phyloP scores from a whole-genome alignment of 192 early-diverging fungal species.

The Mortierella claussenii region DNA sequence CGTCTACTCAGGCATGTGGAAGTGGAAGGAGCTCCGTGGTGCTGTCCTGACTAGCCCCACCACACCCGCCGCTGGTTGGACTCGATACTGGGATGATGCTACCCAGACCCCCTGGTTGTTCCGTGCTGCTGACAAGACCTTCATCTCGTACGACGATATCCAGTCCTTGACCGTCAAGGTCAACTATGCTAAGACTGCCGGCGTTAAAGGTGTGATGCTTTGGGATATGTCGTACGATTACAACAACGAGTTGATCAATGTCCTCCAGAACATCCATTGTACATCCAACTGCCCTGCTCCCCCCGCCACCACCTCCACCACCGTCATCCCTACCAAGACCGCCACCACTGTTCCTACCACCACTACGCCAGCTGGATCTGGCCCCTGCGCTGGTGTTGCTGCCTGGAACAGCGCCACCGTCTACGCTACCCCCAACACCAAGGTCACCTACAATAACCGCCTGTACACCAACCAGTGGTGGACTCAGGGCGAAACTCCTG shows the following conservation, averaged over 20 bases:
- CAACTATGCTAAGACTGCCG: conserved; percentile 57
- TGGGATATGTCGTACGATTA: conserved; percentile 62
- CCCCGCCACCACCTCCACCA: conserved; percentile 8
- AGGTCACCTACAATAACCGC: conserved; percentile 43
- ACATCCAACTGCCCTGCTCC: conserved; percentile 47
- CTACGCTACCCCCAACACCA: conserved; percentile 31
- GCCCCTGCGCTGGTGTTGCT: conserved; percentile 34
- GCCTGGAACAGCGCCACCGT: conserved; percentile 26
- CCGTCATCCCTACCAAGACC: conserved; percentile 5
- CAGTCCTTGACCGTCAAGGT: conserved; percentile 72
- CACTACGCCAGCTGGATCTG: conserved; percentile 4
- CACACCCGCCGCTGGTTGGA: conserved; percentile 72
- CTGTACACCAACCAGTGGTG: conserved; percentile 51
- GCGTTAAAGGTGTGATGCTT: conserved; percentile 74
- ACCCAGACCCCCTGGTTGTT: conserved; percentile 84
- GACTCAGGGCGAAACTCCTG: conserved; percentile 44
- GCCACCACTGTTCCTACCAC: conserved; percentile 2
- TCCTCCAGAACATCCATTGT: conserved; percentile 50
- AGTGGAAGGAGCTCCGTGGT: conserved; percentile 74
- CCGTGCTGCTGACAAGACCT: conserved; percentile 67
- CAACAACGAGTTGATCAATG: conserved; percentile 46
- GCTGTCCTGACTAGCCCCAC: conserved; percentile 64
- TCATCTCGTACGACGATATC: conserved; percentile 85
- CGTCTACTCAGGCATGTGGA: conserved; percentile 71
- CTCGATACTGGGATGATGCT: conserved; percentile 70